A percentile compares a stretch with the other conserved stretches of the same genome.
phyloP scores from a whole-genome alignment of 1,139 yeast species.

The Hemisphaericaspora xylofermentans region DNA sequence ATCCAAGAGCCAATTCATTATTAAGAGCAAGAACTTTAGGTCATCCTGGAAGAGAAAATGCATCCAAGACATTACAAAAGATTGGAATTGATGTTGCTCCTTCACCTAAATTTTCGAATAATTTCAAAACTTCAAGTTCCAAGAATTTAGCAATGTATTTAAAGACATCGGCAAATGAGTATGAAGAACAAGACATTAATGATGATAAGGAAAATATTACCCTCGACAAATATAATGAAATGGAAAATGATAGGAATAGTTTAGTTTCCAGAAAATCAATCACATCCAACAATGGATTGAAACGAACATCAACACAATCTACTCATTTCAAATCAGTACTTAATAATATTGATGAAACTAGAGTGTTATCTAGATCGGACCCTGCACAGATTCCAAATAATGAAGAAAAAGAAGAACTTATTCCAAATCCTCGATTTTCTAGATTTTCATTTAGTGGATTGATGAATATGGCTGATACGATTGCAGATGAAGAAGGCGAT shows the following conservation, averaged over 20 bases:
- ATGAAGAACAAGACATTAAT: slow-evolving; percentile 2
- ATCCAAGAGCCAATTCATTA: slow-evolving; percentile 37
- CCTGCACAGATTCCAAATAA: neutral
- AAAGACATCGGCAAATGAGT: slow-evolving; percentile 5
- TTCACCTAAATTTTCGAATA: slow-evolving; percentile 25
- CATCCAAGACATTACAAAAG: slow-evolving; percentile 41
- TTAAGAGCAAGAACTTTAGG: slow-evolving; percentile 41
- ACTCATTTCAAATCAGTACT: slow-evolving; percentile 25
- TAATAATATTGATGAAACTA: slow-evolving; percentile 25
- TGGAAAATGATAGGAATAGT: slow-evolving; percentile 6
- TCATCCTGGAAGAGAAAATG: slow-evolving; percentile 15
- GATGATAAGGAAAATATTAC: slow-evolving; percentile 14
- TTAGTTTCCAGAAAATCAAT: neutral
- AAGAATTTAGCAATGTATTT: slow-evolving; percentile 37
- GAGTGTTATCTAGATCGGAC: slow-evolving; percentile 7
- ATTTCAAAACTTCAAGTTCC: slow-evolving; percentile 46
- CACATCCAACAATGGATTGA: slow-evolving; percentile 5
- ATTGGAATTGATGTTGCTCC: slow-evolving; percentile 43
- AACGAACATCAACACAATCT: slow-evolving; percentile 11
- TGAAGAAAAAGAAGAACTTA: slow-evolving; percentile 17
- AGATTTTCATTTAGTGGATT: slow-evolving; percentile 45
- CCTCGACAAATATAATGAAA: slow-evolving; percentile 11
- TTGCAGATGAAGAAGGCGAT: slow-evolving; percentile 30
- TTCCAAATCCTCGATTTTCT: slow-evolving; percentile 49
- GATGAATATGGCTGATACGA: slow-evolving; percentile 17